Percentiles rank a stretch among this genome's conserved stretches.
These are phyloP conservation scores for Pulicaria dysenterica DNA, from an alignment of 129 eudicot genomes.

Conservation along the genomic window DNA sequence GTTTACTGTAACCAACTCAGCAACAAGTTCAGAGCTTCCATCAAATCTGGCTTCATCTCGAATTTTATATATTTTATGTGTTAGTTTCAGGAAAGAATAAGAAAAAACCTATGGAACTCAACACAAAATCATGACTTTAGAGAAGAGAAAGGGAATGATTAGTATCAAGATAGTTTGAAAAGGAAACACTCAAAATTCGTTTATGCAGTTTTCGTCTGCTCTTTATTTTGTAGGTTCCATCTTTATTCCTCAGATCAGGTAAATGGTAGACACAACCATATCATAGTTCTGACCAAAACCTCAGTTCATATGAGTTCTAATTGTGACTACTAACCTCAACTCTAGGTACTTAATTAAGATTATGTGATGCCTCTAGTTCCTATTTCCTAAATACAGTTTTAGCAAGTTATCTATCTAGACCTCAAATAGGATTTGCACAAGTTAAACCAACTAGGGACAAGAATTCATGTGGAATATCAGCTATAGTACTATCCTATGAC, in stretches of 20 bases:
- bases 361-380: no score
- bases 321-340: no score
- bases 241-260: not conserved
- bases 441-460: slow-evolving; percentile 1
- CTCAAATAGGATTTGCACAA: not conserved
- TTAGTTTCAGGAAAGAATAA: slow-evolving; percentile 28
- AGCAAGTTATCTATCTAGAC: not conserved
- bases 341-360: no score
- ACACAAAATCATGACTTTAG: not conserved
- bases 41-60: slow-evolving; percentile 84
- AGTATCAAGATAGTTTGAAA: not conserved
- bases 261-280: not conserved
- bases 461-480: not conserved
- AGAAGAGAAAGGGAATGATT: slow-evolving; percentile 12
- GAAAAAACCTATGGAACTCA: not conserved
- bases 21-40: slow-evolving; percentile 95
- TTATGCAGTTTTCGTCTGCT: not conserved
- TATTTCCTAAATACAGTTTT: no score
- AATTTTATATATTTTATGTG: slow-evolving; percentile 28
- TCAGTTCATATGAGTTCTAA: no score
- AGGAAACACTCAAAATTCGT: not conserved
- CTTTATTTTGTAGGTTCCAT: no score
- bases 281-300: no score
- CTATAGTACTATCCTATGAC: not conserved
- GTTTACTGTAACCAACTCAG: slow-evolving; percentile 88